Base-by-base conservation (phyloP, 2,329 filamentous ascomycete genomes). In the Talaromyces atroroseus region DNA sequence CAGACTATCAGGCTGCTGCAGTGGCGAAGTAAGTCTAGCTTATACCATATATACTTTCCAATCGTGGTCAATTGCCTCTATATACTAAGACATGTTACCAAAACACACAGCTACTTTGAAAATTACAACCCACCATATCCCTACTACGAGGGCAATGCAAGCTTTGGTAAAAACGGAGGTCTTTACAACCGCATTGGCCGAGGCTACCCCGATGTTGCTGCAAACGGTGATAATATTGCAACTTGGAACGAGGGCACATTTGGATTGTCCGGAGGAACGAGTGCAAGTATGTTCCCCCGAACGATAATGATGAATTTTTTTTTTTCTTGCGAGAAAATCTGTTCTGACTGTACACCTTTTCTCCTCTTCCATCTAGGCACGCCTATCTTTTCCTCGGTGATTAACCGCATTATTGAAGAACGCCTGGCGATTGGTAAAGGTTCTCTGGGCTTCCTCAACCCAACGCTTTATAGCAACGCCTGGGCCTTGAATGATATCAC, bases 321-420 rank as follows among this genome's bases (percentile, higher is more conserved):
- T 46, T 16, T 18, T 45, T 45, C 14, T 10, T 46, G 44, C 14
- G 44, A 46, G 16, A 46, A 4, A 26, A 46, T 8, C 8, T 24
- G 8, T 24, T 48, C 26, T 32, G 24, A 48, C 42, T 12, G 7
- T 5, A 34, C 12, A 34, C 32, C 12, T 40, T 36, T 36, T 29
- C 8, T 8, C 26, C 26, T 38, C 14, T 12, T n/a, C 16, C 10
- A 12, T 38, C 6, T 40, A 40, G 36, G 36, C n/a, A 70, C 81
- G 0, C 86, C 86, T 0, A 72, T 82, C 1, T 81, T 83, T 26
- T 79, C 82, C 1, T 80, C 77, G 6, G 75, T 88, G 49, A 72
- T 88, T 38, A 75, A 80, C 1, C 76, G 88, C 5, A 70, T 88
- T 55, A 88, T 88, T 62, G 84, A 87, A 62, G 82, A 80, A 1